Percentiles rank a stretch among this genome's conserved stretches.
Evolutionary conservation across 352 stramenopile genomes (phyloP).

Genomic region (Pythium apleroticum): DNA sequence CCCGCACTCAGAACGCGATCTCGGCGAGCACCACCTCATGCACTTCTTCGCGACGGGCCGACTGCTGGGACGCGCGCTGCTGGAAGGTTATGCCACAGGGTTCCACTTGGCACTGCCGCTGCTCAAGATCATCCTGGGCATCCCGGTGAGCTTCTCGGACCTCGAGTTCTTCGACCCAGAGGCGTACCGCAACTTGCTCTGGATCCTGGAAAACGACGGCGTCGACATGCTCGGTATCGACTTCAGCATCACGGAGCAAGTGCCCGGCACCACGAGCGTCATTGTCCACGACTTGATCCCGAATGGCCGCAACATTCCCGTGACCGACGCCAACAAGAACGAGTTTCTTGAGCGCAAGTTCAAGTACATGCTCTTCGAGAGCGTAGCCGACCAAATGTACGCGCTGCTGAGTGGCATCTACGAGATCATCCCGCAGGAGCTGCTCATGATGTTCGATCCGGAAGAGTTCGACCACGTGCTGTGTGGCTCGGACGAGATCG

Average conservation of each 20-base stretch:
- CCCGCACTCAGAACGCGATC: constrained; percentile 25
- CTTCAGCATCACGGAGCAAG: constrained; percentile 51
- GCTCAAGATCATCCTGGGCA: constrained; percentile 93
- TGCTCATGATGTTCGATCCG: constrained; percentile 96
- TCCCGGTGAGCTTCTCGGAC: constrained; percentile 89
- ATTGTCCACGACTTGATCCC: constrained; percentile 46
- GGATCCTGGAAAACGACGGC: constrained; percentile 29
- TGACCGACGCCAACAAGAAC: constrained; percentile 94
- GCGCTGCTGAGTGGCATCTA: constrained; percentile 92
- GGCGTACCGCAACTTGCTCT: constrained; percentile 31
- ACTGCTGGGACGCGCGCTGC: constrained; percentile 30
- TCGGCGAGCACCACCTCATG: constrained; percentile 35
- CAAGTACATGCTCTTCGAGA: constrained; percentile 57
- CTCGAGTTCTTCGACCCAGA: constrained; percentile 61
- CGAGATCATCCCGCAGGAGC: constrained; percentile 93
- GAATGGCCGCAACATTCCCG: constrained; percentile 52
- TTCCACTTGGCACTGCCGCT: constrained; percentile 90
- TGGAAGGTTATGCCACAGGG: constrained; percentile 83
- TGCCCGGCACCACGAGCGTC: constrained; percentile 33
- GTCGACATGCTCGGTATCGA: constrained; percentile 41
- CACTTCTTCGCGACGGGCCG: constrained; percentile 33
- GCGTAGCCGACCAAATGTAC: constrained; percentile 52
- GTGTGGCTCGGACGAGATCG: constrained; percentile 95
- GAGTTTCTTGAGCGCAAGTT: constrained; percentile 92
- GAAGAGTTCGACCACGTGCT: constrained; percentile 97